Evolutionary conservation across 2,329 filamentous ascomycete genomes (phyloP).

Genomic region (Fusarium guadeloupense): DNA sequence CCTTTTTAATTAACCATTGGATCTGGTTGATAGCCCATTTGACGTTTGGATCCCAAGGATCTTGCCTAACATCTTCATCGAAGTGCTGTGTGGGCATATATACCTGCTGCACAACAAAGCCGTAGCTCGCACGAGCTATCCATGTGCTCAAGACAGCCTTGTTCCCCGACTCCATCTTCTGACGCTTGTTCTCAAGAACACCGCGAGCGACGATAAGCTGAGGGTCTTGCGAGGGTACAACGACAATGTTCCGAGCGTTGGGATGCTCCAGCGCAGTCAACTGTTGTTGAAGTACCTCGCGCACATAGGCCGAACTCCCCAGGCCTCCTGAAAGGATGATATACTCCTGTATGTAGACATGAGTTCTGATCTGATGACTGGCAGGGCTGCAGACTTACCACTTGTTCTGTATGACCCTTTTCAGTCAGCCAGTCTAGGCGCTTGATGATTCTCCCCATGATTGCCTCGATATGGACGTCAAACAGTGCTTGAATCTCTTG

Average conservation of each 20-base stretch:
- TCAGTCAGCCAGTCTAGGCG: constrained; percentile 53
- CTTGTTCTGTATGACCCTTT: constrained; percentile 45
- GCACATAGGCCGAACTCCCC: constrained; percentile 57
- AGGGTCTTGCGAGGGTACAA: constrained; percentile 29
- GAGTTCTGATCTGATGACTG: not conserved
- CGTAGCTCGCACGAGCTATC: constrained; percentile 40
- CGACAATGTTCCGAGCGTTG: constrained; percentile 30
- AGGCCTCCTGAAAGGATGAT: constrained; percentile 58
- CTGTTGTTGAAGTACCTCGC: constrained; percentile 52
- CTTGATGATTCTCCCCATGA: constrained; percentile 51
- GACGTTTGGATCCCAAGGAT: constrained; percentile 21
- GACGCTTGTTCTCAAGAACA: constrained; percentile 28
- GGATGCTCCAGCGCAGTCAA: constrained; percentile 48
- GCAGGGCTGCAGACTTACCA: constrained; percentile 42
- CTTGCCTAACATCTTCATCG: constrained; percentile 29
- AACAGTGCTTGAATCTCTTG: constrained; percentile 56
- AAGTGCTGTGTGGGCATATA: constrained; percentile 32
- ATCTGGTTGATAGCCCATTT: constrained; percentile 39
- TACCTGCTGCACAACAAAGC: constrained; percentile 29
- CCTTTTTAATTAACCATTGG: constrained; percentile 39
- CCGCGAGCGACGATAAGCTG: constrained; percentile 28
- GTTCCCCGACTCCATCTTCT: constrained; percentile 16
- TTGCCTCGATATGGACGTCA: constrained; percentile 45
- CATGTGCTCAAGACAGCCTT: constrained; percentile 24
- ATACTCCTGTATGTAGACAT: constrained; percentile 45